These are phyloP conservation scores for Dysphania ambrosioides DNA, from an alignment of 148 eudicot species.

Conservation along the genomic window DNA sequence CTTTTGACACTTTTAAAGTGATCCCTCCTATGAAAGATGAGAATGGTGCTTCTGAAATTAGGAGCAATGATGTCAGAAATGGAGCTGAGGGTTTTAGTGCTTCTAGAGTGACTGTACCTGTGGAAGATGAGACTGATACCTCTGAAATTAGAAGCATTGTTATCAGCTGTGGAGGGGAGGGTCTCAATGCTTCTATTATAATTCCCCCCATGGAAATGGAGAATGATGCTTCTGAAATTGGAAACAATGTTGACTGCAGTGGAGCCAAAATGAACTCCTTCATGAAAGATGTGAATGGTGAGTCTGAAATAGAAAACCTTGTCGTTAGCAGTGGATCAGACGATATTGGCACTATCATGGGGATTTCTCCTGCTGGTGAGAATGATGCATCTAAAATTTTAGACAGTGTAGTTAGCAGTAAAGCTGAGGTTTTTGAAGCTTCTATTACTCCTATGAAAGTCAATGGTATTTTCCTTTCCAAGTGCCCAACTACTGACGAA, in stretches of 20 bases:
- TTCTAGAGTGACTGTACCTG: slow-evolving; percentile 1
- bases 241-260: slow-evolving; percentile 11
- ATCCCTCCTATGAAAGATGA: slow-evolving; percentile 11
- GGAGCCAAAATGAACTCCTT: slow-evolving; percentile 18
- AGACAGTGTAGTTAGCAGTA: slow-evolving; percentile 1
- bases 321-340: slow-evolving; percentile 5
- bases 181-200: slow-evolving; percentile 10
- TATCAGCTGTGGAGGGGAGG: slow-evolving; percentile 8
- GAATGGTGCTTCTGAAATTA: not conserved
- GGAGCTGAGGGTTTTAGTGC: slow-evolving; percentile 18
- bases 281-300: slow-evolving; percentile 9
- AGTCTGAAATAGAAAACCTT: slow-evolving; percentile 11
- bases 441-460: slow-evolving; percentile 20
- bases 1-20: not conserved
- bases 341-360: slow-evolving; percentile 10
- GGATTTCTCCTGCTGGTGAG: slow-evolving; percentile 14
- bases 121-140: not conserved
- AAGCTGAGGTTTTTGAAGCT: slow-evolving; percentile 18
- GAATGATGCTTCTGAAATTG: not conserved
- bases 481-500: slow-evolving; percentile 21
- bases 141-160: not conserved
- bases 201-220: not conserved
- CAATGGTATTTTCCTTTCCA: slow-evolving; percentile 12
- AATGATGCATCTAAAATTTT: slow-evolving; percentile 2
- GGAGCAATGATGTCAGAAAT: slow-evolving; percentile 4